Evolutionary conservation across 2,329 filamentous ascomycete genomes (phyloP), one percentile per base, ranked within the genome.

Genomic region (Fusarium verrucosum): DNA sequence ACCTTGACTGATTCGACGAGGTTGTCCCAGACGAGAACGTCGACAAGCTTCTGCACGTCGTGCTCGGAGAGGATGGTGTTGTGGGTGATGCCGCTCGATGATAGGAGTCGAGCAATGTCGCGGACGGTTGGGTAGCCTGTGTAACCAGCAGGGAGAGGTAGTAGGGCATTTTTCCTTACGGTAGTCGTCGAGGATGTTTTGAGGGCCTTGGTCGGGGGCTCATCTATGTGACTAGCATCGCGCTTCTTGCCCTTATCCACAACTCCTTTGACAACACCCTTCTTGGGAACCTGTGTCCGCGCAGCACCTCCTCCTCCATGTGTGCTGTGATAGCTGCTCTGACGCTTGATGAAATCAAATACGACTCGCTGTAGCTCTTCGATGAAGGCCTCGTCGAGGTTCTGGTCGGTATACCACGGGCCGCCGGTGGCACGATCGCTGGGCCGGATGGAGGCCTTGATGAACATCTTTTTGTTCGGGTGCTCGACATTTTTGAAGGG

Each of bases 391-490:
- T 91, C 89, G 77, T 99, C 95, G 13, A 98, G 85, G 66, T 94
- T 91, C 49, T 92, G 92, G 64, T 97, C 93, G 9, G 92, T 94
- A 76, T 95, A 97, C 92, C 94, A 99, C 10, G 92, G 91, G 3
- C 95, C 95, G 43, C 95, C 95, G 0, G 93, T 96, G 42, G 96
- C 92, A 62, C 95, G 91, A 62, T 97, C 94, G 50, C 90, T 92
- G 1, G 95, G 94, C 11, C 88, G 87, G 60, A 99, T 85, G 63
- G 89, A 89, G 50, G 89, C 87, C 73, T 97, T 89, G 84, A 99
- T 96, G 83, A 95, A 99, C 85, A 96, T 97, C 79, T 96, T 97
- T 75, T 95, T 91, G 68, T 89, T 91, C 25, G 92, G 92, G 73
- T 91, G 89, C 79, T 96, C 93, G 78, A 96, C 93, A 76, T 90